Conservation (phyloP, 805 yeast species). For the Hanseniaspora lachancei region DNA sequence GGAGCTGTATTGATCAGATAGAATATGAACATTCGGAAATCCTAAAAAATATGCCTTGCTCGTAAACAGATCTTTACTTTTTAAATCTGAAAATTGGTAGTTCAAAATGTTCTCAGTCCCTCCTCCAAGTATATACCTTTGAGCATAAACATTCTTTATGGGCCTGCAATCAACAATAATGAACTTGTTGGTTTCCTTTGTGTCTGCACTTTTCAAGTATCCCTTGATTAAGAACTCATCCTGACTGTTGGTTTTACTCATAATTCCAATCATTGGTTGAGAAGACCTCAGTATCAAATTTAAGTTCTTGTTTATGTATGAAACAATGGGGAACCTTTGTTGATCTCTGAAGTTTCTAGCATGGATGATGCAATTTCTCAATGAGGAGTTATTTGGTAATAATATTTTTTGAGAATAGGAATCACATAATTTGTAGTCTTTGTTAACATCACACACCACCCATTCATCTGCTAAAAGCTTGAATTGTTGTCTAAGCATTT, state of each 20-base stretch:
- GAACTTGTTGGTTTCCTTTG: slow-evolving; percentile 34
- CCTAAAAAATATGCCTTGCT: slow-evolving; percentile 62
- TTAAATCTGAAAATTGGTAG: slow-evolving; percentile 39
- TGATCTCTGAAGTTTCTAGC: slow-evolving; percentile 81
- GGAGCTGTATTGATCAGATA: slow-evolving; percentile 68
- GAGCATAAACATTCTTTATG: slow-evolving; percentile 87
- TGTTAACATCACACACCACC: slow-evolving; percentile 59
- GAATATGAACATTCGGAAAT: slow-evolving; percentile 88
- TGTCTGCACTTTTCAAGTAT: slow-evolving; percentile 41
- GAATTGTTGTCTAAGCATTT: neutral
- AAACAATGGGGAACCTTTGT: slow-evolving; percentile 65
- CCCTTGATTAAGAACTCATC: slow-evolving; percentile 75
- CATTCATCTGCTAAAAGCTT: slow-evolving; percentile 30
- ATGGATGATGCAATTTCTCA: slow-evolving; percentile 42
- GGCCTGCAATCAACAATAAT: slow-evolving; percentile 87
- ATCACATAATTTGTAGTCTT: slow-evolving; percentile 50
- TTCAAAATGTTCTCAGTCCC: slow-evolving; percentile 90
- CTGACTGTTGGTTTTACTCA: slow-evolving; percentile 75
- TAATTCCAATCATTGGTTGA: slow-evolving; percentile 85
- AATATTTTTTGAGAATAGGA: slow-evolving; percentile 61
- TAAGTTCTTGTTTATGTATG: slow-evolving; percentile 58
- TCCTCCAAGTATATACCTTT: slow-evolving; percentile 83
- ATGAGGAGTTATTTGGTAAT: slow-evolving; percentile 63
- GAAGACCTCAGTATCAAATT: slow-evolving; percentile 77
- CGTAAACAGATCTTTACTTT: slow-evolving; percentile 25